Percentiles rank a stretch among this genome's conserved stretches.
phyloP scores from a whole-genome alignment of 106 monocot species.

The Acorus gramineus region DNA sequence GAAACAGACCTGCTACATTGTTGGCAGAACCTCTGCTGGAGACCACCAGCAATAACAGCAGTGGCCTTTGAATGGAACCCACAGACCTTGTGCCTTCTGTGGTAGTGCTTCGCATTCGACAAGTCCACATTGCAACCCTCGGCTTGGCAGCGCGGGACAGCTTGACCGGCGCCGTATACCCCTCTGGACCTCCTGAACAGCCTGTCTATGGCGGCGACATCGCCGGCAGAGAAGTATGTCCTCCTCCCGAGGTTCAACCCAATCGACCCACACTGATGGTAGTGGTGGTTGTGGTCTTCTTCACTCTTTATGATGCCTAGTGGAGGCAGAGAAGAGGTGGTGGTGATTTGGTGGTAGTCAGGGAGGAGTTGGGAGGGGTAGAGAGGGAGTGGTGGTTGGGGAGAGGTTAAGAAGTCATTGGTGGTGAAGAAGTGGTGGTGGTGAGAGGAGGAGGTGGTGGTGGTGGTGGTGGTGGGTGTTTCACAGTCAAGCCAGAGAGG shows the following conservation, averaged over 20 bases:
- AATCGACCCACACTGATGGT: background rate
- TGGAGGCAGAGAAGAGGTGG: no score
- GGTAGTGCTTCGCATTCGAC: conserved; percentile 39
- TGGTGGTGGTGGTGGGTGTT: no score
- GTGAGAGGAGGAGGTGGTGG: no score
- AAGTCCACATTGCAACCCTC: conserved; percentile 50
- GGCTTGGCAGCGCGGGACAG: conserved; percentile 18
- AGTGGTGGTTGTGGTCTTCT: no score
- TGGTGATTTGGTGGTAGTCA: no score
- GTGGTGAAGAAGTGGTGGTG: no score
- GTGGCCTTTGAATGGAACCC: conserved; percentile 50
- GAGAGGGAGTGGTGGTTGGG: no score
- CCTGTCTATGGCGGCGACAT: conserved; percentile 17
- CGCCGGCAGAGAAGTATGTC: conserved; percentile 30
- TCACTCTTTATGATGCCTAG: no score
- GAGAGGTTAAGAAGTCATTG: no score
- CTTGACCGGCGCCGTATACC: conserved; percentile 15
- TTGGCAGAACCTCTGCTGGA: conserved; percentile 52
- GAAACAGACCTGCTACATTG: no score
- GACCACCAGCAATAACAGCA: conserved; percentile 25
- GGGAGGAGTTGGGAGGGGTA: no score
- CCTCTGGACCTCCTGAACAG: conserved; percentile 20
- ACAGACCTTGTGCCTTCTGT: conserved; percentile 46
- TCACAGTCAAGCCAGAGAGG: no score
- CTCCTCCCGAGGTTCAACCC: conserved; percentile 35